Evolutionary conservation across 805 yeast species (phyloP), one percentile per base, ranked within the genome.

Genomic region (Saccharomycopsis synnaedendra): DNA sequence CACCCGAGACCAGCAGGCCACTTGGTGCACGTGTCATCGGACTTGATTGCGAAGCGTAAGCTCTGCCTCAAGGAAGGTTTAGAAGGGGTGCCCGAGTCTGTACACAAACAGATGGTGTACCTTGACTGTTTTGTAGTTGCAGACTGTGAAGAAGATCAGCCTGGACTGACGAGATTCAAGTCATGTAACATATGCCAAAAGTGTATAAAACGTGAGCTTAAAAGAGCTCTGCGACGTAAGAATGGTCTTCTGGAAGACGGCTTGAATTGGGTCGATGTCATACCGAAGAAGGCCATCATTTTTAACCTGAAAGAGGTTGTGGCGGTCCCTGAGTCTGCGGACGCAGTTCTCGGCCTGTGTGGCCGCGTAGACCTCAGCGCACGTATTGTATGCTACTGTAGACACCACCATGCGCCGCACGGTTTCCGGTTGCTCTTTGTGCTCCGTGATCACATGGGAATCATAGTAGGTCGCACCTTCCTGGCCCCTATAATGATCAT

Each of bases 201-300:
- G 58, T 90, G 98, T 70, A 79, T 89, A 59, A 83, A 88, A 63
- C 75, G 98, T 59, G 98, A 90, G 61, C 82, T 87, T 58, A 87
- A 93, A 64, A 75, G 98, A 57, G 97, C 97, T 1, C 81, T 90
- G 35, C 77, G 98, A 63, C 78, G 95, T 61, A 90, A 93, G 65
- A 75, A 80, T 3, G 86, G 86, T n/a, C 74, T 78, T 41, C 73
- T 79, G 47, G 83, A 82, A 51, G 90, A 83, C 56, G 81, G 80
- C 47, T 65, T 78, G 44, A 81, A 85, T 68, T 87, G 97, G 80
- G 75, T 83, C 57, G 80, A 84, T 44, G 73, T 74, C 41, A 73
- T 78, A 60, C 76, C 79, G 52, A 82, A 87, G 58, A 77, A 94
- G 52, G 95, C 96, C 2, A 75, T 90, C 42, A 83, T 90, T 36